Base-by-base conservation (phyloP, 23 red algal genomes). In the Gracilaria domingensis region DNA sequence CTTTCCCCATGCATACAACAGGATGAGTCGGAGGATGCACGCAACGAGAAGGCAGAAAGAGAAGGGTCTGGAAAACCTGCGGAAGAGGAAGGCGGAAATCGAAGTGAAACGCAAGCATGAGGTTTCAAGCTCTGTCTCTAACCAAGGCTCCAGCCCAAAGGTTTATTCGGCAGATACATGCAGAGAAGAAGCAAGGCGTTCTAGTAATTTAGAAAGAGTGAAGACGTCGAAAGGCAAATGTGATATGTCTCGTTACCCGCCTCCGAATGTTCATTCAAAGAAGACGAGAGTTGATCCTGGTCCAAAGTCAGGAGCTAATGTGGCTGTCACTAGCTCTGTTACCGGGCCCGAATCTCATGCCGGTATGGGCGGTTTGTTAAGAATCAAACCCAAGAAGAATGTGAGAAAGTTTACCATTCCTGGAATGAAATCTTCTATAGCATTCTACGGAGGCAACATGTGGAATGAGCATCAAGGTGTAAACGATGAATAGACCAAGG, bases 1-100 rank as follows among this genome's bases (percentile, higher is more conserved):
- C 72, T 98, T 98, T 28, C 91, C 91, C n/a, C 93, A 98, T 66
- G 90, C 90, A 5, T 98, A 98, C 87, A 86, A 83, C 57, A 85
- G 95, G 26, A 75, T 98, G 85, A 91, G 89, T 38, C 88, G 91
- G 51, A 93, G 84, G 1, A 77, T 60, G 20, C 50, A 77, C 57
- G 83, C 91, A 12, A 98, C 95, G 26, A 73, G 57, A 33, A 69
- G 87, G 34, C 95, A 98, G 70, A 85, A 84, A n/a, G 90, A 88
- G 37, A 94, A 90, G 53, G 83, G 58, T 79, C 35, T 58, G 12
- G 81, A 58, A 11, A 85, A 66, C 37, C 44, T 70, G 81, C 57
- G 81, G 61, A 85, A 85, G 57, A 53, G 73, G 38, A 81, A 75
- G 57, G 51, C 54, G 18, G 80, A 75, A 73, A 91, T 33, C 29